Percentiles rank a stretch among this genome's conserved stretches.
phyloP scores from a whole-genome alignment of 371 early-diverging fungal genomes.

The Mortierella sp. region DNA sequence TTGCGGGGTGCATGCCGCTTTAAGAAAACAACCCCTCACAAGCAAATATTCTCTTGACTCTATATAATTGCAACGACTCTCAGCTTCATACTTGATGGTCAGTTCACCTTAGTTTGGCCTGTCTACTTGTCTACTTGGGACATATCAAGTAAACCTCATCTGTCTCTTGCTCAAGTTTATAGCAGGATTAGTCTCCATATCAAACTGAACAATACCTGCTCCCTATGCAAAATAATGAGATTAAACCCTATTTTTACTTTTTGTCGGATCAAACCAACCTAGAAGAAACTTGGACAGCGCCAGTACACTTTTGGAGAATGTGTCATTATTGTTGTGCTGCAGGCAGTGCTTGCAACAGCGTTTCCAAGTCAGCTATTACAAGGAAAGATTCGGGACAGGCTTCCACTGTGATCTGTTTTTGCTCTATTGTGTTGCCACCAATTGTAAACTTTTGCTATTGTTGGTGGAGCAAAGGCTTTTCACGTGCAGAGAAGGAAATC shows the following conservation, averaged over 20 bases:
- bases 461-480: not conserved
- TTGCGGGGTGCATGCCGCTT: constrained; percentile 30
- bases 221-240: not conserved
- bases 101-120: not conserved
- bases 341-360: not conserved
- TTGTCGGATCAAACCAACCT: not conserved
- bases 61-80: not conserved
- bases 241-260: not conserved
- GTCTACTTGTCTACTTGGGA: not conserved
- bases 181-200: not conserved
- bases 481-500: not conserved
- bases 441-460: too few species aligned
- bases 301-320: too few species aligned
- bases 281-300: too few species aligned
- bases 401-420: too few species aligned
- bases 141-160: too few species aligned
- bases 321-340: not conserved
- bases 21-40: constrained; percentile 11
- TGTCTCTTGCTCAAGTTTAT: too few species aligned
- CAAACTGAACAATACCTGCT: not conserved
- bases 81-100: not conserved
- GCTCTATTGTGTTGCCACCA: not conserved
- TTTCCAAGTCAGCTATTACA: not conserved
- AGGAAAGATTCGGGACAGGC: not conserved
- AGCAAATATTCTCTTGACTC: not conserved